Conservation (phyloP, 495 filamentous ascomycete species). For the Podospora pseudoanserina region DNA sequence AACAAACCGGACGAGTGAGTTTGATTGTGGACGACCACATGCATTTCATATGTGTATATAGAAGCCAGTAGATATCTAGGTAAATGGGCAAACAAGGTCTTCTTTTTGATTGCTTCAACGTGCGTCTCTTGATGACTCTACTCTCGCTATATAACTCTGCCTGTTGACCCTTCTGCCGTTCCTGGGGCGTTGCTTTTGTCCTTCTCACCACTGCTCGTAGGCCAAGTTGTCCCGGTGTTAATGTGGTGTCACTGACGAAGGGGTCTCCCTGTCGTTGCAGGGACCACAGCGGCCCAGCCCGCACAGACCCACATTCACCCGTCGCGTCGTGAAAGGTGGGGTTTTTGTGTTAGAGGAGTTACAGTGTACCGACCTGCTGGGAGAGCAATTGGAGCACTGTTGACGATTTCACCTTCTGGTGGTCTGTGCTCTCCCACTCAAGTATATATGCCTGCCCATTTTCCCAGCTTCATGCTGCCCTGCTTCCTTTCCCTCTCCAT, state of each 20-base stretch:
- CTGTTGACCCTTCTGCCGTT: too few relatives aligned
- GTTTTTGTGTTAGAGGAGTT: not conserved
- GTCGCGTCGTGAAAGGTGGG: not conserved
- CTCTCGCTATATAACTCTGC: not conserved
- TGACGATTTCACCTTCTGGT: not conserved
- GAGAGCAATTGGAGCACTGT: not conserved
- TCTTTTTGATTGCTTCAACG: not conserved
- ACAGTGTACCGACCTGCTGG: not conserved
- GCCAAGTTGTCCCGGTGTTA: not conserved
- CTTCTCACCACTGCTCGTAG: too few relatives aligned
- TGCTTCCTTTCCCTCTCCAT: not conserved
- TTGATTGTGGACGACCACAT: too few relatives aligned
- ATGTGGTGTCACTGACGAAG: not conserved
- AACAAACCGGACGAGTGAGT: not conserved
- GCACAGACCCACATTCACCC: not conserved
- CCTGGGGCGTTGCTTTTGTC: too few relatives aligned
- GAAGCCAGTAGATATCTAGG: not conserved
- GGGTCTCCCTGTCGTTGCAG: not conserved
- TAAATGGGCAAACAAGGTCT: not conserved
- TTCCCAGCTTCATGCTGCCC: not conserved
- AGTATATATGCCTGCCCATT: not conserved
- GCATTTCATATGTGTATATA: not conserved
- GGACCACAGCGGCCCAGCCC: not conserved
- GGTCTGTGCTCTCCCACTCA: not conserved
- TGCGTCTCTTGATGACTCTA: not conserved